phyloP scores from a whole-genome alignment of 257 asterid genomes.

The Solanum arcanum region DNA sequence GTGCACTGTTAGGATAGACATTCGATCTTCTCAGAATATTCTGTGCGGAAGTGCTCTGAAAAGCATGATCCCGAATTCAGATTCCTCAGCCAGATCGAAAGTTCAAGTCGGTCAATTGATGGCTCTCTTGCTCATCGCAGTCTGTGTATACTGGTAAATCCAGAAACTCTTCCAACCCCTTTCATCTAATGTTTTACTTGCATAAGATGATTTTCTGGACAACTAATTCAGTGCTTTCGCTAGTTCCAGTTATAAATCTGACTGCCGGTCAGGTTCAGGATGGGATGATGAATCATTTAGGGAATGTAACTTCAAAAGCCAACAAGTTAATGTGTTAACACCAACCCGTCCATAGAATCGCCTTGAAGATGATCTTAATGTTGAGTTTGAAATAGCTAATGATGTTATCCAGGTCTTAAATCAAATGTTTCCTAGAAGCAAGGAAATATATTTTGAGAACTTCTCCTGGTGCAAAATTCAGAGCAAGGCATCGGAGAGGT shows the following conservation, averaged over 20 bases:
- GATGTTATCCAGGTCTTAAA: conserved; percentile 5
- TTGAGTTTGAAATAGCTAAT: neutral
- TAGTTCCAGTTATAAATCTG: neutral
- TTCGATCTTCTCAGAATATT: conserved; percentile 12
- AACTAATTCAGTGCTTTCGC: too few relatives aligned
- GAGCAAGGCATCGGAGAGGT: conserved; percentile 6
- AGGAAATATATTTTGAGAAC: conserved; percentile 17
- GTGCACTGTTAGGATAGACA: conserved; percentile 20
- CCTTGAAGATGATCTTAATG: conserved; percentile 18
- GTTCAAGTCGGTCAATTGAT: too few relatives aligned
- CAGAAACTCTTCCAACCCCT: too few relatives aligned
- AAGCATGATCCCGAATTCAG: neutral
- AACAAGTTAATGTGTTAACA: too few relatives aligned
- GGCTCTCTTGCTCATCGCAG: too few relatives aligned
- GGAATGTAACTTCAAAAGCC: too few relatives aligned
- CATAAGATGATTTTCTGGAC: too few relatives aligned
- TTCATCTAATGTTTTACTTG: too few relatives aligned
- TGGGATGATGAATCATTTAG: too few relatives aligned
- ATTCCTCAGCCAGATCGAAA: too few relatives aligned
- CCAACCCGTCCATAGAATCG: neutral
- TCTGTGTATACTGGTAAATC: too few relatives aligned
- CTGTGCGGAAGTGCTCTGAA: conserved; percentile 18
- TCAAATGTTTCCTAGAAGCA: conserved; percentile 15
- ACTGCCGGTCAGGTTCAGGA: too few relatives aligned
- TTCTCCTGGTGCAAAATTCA: conserved; percentile 22